These are phyloP conservation scores for Verticillium zaregamsianum DNA, from an alignment of 2,329 filamentous ascomycete genomes.

Conservation along the genomic window DNA sequence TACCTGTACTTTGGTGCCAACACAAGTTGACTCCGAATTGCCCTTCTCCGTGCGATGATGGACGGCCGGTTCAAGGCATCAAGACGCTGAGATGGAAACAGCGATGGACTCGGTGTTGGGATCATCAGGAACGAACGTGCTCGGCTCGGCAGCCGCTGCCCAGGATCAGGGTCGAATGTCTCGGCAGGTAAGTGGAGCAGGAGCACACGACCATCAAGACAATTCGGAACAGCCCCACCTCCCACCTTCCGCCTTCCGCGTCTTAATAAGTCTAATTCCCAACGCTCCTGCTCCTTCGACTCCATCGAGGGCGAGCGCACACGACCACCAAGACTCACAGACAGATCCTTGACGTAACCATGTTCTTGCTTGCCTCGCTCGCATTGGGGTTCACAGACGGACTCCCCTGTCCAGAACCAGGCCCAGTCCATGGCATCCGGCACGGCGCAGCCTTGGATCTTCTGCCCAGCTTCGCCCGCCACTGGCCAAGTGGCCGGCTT, in stretches of 20 bases:
- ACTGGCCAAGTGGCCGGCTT: not conserved
- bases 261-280: not conserved
- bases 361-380: not conserved
- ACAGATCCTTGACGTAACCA: not conserved
- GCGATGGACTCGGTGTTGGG: not conserved
- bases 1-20: not conserved
- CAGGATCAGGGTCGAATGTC: not conserved
- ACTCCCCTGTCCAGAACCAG: not conserved
- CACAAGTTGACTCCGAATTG: not conserved
- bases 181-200: not conserved
- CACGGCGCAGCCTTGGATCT: not conserved
- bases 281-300: not conserved
- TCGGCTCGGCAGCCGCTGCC: not conserved
- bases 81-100: not conserved
- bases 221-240: not conserved
- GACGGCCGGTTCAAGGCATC: not conserved
- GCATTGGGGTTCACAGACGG: not conserved
- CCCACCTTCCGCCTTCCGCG: not conserved
- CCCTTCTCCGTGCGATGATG: not conserved
- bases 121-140: not conserved
- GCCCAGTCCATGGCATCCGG: not conserved
- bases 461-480: not conserved
- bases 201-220: not conserved
- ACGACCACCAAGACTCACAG: not conserved
- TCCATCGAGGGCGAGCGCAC: not conserved